Conservation (phyloP, 2,329 filamentous ascomycete genomes). For the Stachybotrys echinatus region DNA sequence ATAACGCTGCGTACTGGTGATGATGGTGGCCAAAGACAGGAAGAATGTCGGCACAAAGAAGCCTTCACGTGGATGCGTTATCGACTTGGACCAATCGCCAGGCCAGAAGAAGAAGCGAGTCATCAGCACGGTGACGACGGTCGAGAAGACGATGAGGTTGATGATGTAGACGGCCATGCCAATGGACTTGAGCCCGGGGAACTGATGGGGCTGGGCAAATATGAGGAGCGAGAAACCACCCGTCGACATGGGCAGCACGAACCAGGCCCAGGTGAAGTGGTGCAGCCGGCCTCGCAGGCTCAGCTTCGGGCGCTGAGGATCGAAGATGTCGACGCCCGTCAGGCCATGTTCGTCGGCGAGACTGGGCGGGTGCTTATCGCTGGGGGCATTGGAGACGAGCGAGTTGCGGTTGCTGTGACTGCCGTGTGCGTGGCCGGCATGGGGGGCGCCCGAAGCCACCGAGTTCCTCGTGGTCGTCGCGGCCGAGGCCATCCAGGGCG, state of each 20-base stretch:
- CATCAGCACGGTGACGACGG: constrained; percentile 48
- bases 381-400: neutral
- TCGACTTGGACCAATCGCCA: constrained; percentile 44
- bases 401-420: constrained; percentile 2
- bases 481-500: neutral
- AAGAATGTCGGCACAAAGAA: constrained; percentile 71
- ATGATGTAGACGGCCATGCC: constrained; percentile 63
- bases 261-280: constrained; percentile 70
- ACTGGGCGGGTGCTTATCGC: neutral
- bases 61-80: constrained; percentile 61
- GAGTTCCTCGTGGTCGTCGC: constrained; percentile 1
- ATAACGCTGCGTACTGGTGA: constrained; percentile 62
- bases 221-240: constrained; percentile 64
- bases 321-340: constrained; percentile 12
- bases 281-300: constrained; percentile 39
- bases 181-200: constrained; percentile 57
- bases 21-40: constrained; percentile 61
- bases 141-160: constrained; percentile 60
- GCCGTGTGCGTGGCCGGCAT: neutral
- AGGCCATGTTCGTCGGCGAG: constrained; percentile 4
- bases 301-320: constrained; percentile 22
- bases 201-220: constrained; percentile 56
- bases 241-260: constrained; percentile 69
- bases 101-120: constrained; percentile 58
- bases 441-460: neutral